Evolutionary conservation across 2,329 filamentous ascomycete genomes (phyloP), one percentile per base, ranked within the genome.

Genomic region (Endoconidiophora laricicola): DNA sequence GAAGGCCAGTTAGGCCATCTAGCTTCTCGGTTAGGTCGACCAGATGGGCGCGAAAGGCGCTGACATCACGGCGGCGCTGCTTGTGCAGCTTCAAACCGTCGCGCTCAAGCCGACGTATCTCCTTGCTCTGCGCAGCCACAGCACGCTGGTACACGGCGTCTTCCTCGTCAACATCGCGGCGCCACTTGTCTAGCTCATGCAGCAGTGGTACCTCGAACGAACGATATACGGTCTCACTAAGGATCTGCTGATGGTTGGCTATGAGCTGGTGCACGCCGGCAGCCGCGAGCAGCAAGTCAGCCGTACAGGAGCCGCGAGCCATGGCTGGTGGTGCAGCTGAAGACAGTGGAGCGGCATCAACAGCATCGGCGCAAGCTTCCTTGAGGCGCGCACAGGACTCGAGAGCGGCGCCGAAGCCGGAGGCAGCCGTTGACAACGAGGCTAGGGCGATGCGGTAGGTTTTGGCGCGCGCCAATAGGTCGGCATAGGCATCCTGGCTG

Each of bases 161-260:
- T 58, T 81, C 79, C 57, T 81, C 78, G 53, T 79, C 76, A 52
- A 81, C 74, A 56, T 74, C 71, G 48, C 68, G 68, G 49, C 71
- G 70, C 77, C 78, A 83, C 55, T 71, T 72, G 61, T 83, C 79
- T 26, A 82, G 67, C 63, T 82, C 79, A 63, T 81, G 77, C n/a
- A 82, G 68, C 20, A 83, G 65, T 3, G 79, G 79, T 37, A 82
- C 77, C 62, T 83, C 79, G 60, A 83, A 82, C 52, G 69, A 71
- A 49, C 78, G 70, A 62, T 83, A 82, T 6, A 83, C 76, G 0
- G 77, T 81, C 63, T 83, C 79, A 55, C 71, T 76, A 3, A 83
- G 70, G 57, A 83, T 82, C 59, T 81, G 77, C 61, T 81, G 76
- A 65, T 83, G 79, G 63, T 82, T 83, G 43, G 78, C 78, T 52